Evolutionary conservation across 805 yeast genomes (phyloP).

Genomic region (Candida sanyiensis): DNA sequence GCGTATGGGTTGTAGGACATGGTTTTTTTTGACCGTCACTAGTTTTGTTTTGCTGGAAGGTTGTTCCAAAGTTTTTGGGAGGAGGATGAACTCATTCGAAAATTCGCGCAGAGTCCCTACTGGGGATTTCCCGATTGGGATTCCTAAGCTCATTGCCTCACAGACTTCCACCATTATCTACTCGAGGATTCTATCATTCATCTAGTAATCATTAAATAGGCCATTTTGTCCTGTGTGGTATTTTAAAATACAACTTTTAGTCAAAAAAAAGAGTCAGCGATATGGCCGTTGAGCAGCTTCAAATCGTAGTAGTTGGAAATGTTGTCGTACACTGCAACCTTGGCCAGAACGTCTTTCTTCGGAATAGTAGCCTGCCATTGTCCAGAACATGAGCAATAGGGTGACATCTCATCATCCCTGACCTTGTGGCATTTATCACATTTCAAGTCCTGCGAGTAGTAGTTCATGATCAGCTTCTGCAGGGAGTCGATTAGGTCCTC

Average conservation of each 20-base stretch:
- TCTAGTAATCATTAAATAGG: conserved; percentile 9
- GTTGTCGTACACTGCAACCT: conserved; percentile 45
- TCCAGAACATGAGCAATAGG: conserved; percentile 86
- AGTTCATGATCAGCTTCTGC: conserved; percentile 48
- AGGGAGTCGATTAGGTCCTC: conserved; percentile 70
- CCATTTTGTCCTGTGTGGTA: no score
- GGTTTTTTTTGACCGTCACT: no score
- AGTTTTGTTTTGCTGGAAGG: no score
- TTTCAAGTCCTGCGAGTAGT: conserved; percentile 71
- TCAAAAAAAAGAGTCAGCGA: conserved; percentile 15
- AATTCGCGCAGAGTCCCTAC: no score
- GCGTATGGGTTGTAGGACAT: conserved; percentile 48
- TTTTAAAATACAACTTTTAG: conserved; percentile 3
- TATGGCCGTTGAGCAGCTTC: conserved; percentile 40
- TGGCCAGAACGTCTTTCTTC: conserved; percentile 38
- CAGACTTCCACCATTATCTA: neutral
- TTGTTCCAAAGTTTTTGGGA: no score
- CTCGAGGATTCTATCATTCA: neutral
- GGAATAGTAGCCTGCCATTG: conserved; percentile 59
- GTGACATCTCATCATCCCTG: conserved; percentile 61
- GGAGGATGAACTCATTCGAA: no score
- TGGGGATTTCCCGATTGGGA: no score
- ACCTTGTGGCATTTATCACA: conserved; percentile 73
- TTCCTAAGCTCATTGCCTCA: neutral
- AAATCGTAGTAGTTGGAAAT: conserved; percentile 59